phyloP scores from a whole-genome alignment of 1,139 yeast species.

The Saccharomycopsis crataegensis region DNA sequence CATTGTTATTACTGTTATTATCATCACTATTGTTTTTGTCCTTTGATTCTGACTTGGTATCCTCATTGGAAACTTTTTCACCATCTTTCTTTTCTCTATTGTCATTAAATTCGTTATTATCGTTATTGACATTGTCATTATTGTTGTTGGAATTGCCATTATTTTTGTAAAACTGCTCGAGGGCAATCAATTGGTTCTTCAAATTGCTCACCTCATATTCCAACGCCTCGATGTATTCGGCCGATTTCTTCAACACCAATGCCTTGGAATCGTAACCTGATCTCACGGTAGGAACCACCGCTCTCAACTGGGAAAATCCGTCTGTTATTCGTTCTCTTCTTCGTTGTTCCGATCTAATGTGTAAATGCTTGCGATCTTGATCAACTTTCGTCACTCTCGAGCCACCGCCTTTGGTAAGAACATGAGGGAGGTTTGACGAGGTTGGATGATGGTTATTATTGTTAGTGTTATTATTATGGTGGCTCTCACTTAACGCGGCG shows the following conservation, averaged over 20 bases:
- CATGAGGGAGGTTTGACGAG: background rate
- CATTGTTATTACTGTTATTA: background rate
- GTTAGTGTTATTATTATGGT: background rate
- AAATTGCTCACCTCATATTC: conserved; percentile 25
- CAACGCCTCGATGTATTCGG: conserved; percentile 32
- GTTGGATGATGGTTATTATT: background rate
- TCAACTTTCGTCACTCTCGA: background rate
- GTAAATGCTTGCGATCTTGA: conserved; percentile 27
- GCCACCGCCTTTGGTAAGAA: background rate
- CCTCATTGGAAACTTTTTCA: background rate
- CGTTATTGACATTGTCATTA: background rate
- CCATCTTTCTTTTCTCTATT: background rate
- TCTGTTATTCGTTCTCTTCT: conserved; percentile 39
- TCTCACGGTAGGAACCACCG: conserved; percentile 34
- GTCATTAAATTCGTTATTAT: background rate
- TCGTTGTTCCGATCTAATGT: conserved; percentile 38
- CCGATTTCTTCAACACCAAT: conserved; percentile 33
- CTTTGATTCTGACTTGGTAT: background rate
- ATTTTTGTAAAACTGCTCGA: conserved; percentile 9
- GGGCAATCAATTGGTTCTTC: conserved; percentile 12
- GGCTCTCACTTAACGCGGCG: background rate
- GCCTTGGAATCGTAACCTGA: conserved; percentile 40
- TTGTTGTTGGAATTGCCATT: background rate
- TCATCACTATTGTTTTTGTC: background rate
- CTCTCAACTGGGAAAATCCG: conserved; percentile 34